Percentiles rank a stretch among this genome's conserved stretches.
Evolutionary conservation across 768 basidiomycete species (phyloP).

Genomic region (Rubroboletus satanas): DNA sequence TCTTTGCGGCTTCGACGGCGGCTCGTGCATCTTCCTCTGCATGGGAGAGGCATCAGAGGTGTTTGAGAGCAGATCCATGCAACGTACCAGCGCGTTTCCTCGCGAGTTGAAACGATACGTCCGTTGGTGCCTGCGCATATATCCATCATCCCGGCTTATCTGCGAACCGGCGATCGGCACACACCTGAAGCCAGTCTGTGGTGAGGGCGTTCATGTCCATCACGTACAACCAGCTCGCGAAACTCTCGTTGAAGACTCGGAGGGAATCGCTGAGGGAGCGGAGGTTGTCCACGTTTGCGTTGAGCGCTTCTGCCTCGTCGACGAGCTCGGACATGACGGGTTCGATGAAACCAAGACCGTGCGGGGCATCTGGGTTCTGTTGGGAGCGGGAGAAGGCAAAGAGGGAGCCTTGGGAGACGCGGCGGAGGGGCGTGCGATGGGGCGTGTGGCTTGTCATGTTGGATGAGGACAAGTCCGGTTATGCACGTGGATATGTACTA

Average conservation of each 20-base stretch:
- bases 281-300: constrained; percentile 70
- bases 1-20: constrained; percentile 51
- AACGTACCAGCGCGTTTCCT: constrained; percentile 55
- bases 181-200: constrained; percentile 87
- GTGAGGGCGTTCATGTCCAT: constrained; percentile 95
- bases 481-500: too few relatives aligned
- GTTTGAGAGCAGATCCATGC: neutral
- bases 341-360: constrained; percentile 81
- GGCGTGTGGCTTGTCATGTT: constrained; percentile 26
- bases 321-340: constrained; percentile 81
- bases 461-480: too few relatives aligned
- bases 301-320: constrained; percentile 82
- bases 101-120: constrained; percentile 57
- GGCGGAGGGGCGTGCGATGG: constrained; percentile 78
- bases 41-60: neutral
- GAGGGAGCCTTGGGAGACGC: constrained; percentile 89
- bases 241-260: constrained; percentile 86
- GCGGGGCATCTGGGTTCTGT: constrained; percentile 67
- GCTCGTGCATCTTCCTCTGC: constrained; percentile 56
- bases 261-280: constrained; percentile 70
- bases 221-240: constrained; percentile 86
- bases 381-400: constrained; percentile 75
- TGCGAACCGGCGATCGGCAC: neutral
- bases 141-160: neutral
- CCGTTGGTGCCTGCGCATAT: constrained; percentile 49